These are phyloP conservation scores for Hortiboletus flavorubellus DNA, from an alignment of 768 basidiomycete species.

Conservation along the genomic window DNA sequence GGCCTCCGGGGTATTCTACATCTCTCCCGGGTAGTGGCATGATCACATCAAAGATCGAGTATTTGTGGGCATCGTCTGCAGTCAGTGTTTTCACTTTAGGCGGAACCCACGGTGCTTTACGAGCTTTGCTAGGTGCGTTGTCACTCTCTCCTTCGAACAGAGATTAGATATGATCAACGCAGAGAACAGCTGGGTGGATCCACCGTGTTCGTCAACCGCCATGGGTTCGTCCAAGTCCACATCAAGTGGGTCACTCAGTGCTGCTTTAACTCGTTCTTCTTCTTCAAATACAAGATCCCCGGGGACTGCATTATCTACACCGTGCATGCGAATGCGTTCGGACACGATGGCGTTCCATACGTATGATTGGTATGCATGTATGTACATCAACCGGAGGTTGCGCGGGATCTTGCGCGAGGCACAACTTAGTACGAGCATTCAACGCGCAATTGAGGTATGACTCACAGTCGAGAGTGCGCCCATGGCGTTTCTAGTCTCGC, in stretches of 20 bases:
- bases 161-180: slow-evolving; percentile 3
- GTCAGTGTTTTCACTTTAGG: slow-evolving; percentile 76
- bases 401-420: slow-evolving; percentile 73
- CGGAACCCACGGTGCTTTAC: slow-evolving; percentile 50
- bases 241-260: slow-evolving; percentile 29
- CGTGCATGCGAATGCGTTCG: slow-evolving; percentile 80
- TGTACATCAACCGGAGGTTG: slow-evolving; percentile 94
- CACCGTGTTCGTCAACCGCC: slow-evolving; percentile 33
- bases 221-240: slow-evolving; percentile 30
- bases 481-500: slow-evolving; percentile 79
- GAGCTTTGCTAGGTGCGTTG: slow-evolving; percentile 20
- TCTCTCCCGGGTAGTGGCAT: slow-evolving; percentile 97
- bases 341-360: slow-evolving; percentile 98
- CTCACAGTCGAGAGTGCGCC: slow-evolving; percentile 82
- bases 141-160: slow-evolving; percentile 19
- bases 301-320: slow-evolving; percentile 66
- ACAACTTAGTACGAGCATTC: slow-evolving; percentile 2
- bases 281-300: slow-evolving; percentile 90
- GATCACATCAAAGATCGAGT: slow-evolving; percentile 91
- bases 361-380: slow-evolving; percentile 98
- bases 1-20: slow-evolving; percentile 87
- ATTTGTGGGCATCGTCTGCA: slow-evolving; percentile 71
- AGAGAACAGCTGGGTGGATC: slow-evolving; percentile 12
- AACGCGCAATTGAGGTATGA: not conserved
- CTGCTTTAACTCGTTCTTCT: slow-evolving; percentile 26